These are phyloP conservation scores for Monosporascus sp. DNA, from an alignment of 2,329 filamentous ascomycete genomes.

Conservation along the genomic window DNA sequence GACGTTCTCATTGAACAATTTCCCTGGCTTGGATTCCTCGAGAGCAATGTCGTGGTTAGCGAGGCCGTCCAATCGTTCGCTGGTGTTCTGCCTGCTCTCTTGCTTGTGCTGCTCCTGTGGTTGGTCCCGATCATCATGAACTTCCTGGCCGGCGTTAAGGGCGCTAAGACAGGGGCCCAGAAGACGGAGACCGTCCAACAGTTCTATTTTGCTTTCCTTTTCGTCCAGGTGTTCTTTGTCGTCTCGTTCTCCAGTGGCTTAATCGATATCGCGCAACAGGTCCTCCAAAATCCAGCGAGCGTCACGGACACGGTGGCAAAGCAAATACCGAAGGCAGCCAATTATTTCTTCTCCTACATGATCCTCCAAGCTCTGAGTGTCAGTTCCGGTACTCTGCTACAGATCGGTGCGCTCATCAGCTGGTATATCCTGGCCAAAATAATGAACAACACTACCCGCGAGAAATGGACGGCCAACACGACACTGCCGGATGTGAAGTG, in stretches of 20 bases:
- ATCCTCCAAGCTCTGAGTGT: constrained; percentile 88
- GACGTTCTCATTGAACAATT: constrained; percentile 60
- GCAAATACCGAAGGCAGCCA: constrained; percentile 79
- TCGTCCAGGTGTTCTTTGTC: constrained; percentile 90
- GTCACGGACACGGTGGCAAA: constrained; percentile 67
- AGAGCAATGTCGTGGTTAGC: constrained; percentile 51
- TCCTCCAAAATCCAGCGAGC: constrained; percentile 52
- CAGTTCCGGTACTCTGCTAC: constrained; percentile 82
- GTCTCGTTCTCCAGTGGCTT: constrained; percentile 76
- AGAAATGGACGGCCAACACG: constrained; percentile 84
- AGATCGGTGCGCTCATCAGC: constrained; percentile 69
- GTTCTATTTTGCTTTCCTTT: constrained; percentile 91
- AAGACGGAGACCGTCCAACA: constrained; percentile 78
- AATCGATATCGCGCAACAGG: constrained; percentile 56
- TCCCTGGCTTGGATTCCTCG: constrained; percentile 66
- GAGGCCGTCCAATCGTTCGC: constrained; percentile 62
- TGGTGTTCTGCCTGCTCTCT: constrained; percentile 76
- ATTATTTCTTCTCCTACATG: constrained; percentile 99
- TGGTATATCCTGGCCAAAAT: constrained; percentile 81
- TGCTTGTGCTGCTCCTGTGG: constrained; percentile 73
- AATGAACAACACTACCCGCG: constrained; percentile 71
- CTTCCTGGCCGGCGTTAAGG: constrained; percentile 66
- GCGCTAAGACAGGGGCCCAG: constrained; percentile 75
- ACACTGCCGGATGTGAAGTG: constrained; percentile 72
- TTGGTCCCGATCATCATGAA: constrained; percentile 75